Evolutionary conservation across 2,329 filamentous ascomycete species (phyloP).

Genomic region (Penicillium oxalicum): DNA sequence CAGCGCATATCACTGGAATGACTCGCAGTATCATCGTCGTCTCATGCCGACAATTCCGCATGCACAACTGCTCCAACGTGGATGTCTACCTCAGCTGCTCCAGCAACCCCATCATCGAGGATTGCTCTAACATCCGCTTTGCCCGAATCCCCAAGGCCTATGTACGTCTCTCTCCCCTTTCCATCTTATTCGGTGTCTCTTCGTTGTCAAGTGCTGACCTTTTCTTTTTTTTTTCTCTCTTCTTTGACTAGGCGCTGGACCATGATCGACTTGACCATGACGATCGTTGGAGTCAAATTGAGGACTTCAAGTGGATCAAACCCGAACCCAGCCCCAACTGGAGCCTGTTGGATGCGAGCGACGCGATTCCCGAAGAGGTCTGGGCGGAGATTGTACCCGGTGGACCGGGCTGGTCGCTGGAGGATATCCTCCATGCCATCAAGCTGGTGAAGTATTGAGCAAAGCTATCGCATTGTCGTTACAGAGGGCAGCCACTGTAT

Average conservation of each 20-base stretch:
- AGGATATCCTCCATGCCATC: conserved; percentile 55
- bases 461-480: background rate
- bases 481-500: too few species aligned
- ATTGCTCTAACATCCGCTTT: conserved; percentile 73
- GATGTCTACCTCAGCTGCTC: conserved; percentile 76
- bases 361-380: conserved; percentile 55
- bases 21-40: conserved; percentile 70
- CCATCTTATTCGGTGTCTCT: too few species aligned
- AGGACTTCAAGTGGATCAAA: conserved; percentile 98
- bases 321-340: conserved; percentile 82
- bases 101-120: conserved; percentile 89
- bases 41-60: conserved; percentile 77
- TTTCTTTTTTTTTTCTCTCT: conserved; percentile 3
- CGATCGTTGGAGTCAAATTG: conserved; percentile 83
- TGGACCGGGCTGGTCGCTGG: conserved; percentile 54
- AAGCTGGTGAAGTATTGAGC: conserved; percentile 22
- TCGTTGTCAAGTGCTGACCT: too few species aligned
- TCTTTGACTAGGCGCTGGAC: conserved; percentile 22
- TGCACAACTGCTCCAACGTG: conserved; percentile 79
- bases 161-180: conserved; percentile 45
- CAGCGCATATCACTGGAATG: conserved; percentile 75
- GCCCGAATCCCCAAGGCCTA: conserved; percentile 65
- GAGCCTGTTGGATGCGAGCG: conserved; percentile 58
- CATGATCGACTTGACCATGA: conserved; percentile 28
- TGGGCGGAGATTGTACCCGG: conserved; percentile 67